Evolutionary conservation across 2,329 filamentous ascomycete genomes (phyloP).

Genomic region (Sporothrix humicola): DNA sequence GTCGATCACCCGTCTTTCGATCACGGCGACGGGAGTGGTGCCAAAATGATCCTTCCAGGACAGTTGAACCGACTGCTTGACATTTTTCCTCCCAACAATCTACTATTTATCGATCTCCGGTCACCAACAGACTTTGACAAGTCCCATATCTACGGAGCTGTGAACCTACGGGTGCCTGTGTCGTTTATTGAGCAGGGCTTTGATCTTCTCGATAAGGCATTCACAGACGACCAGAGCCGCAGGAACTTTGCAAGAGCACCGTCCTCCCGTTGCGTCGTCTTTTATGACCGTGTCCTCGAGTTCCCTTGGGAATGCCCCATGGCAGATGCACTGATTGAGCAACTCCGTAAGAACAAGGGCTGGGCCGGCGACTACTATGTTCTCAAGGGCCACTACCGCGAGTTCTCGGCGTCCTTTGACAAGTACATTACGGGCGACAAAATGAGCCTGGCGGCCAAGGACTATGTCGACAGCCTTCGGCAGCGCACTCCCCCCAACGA

Average conservation of each 20-base stretch:
- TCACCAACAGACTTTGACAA: slow-evolving; percentile 54
- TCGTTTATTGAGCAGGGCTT: slow-evolving; percentile 56
- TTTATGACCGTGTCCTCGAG: slow-evolving; percentile 59
- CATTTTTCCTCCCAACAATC: slow-evolving; percentile 54
- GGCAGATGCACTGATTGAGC: slow-evolving; percentile 53
- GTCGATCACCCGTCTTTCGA: slow-evolving; percentile 44
- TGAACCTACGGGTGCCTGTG: slow-evolving; percentile 58
- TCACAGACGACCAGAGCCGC: slow-evolving; percentile 56
- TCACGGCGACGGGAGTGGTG: slow-evolving; percentile 40
- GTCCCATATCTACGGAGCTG: slow-evolving; percentile 58
- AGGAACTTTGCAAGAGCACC: slow-evolving; percentile 55
- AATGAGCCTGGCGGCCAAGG: slow-evolving; percentile 50
- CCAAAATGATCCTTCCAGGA: slow-evolving; percentile 58
- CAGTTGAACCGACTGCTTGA: slow-evolving; percentile 59
- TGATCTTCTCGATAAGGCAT: slow-evolving; percentile 58
- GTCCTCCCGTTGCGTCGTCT: slow-evolving; percentile 56
- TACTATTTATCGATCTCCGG: slow-evolving; percentile 58
- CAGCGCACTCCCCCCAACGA: slow-evolving; percentile 45
- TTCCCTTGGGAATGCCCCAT: slow-evolving; percentile 58
- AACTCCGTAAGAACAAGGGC: slow-evolving; percentile 51
- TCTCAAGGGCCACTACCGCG: slow-evolving; percentile 61
- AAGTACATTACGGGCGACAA: slow-evolving; percentile 55
- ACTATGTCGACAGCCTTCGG: slow-evolving; percentile 50
- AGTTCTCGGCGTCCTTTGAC: slow-evolving; percentile 60
- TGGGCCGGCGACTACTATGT: slow-evolving; percentile 61